These are phyloP conservation scores for Radiomyces spectabilis DNA, from an alignment of 192 early-diverging fungal species.

Conservation along the genomic window DNA sequence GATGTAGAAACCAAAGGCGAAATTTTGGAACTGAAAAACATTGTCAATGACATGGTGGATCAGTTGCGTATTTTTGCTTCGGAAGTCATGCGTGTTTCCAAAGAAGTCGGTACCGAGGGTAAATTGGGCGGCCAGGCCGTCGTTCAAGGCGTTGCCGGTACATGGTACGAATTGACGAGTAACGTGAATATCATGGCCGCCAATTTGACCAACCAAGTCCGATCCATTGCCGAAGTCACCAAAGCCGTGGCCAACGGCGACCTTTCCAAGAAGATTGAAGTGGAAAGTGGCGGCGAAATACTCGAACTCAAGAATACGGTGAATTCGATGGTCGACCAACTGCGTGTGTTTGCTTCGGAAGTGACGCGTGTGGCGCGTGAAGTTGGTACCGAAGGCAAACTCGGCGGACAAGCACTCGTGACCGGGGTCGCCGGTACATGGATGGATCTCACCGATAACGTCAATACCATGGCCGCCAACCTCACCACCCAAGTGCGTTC, in stretches of 20 bases:
- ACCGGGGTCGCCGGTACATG: slow-evolving; percentile 35
- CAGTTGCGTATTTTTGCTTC: too few relatives aligned
- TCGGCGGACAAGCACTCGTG: slow-evolving; percentile 44
- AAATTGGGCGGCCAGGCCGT: too few relatives aligned
- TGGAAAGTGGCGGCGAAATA: slow-evolving; percentile 58
- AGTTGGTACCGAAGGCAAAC: too few relatives aligned
- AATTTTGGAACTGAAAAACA: too few relatives aligned
- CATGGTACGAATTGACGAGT: not conserved
- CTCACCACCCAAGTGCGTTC: slow-evolving; percentile 47
- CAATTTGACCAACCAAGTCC: too few relatives aligned
- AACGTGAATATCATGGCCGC: slow-evolving; percentile 42
- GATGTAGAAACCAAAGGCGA: too few relatives aligned
- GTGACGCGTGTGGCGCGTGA: too few relatives aligned
- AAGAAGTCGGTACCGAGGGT: too few relatives aligned
- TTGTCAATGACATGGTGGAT: too few relatives aligned
- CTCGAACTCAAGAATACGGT: slow-evolving; percentile 63
- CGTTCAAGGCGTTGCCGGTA: too few relatives aligned
- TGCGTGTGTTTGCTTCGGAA: too few relatives aligned
- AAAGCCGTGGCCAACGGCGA: slow-evolving; percentile 47
- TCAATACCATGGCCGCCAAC: slow-evolving; percentile 43
- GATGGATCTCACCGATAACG: slow-evolving; percentile 44
- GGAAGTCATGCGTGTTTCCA: too few relatives aligned
- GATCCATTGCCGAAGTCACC: slow-evolving; percentile 48
- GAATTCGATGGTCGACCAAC: slow-evolving; percentile 69
- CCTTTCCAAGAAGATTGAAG: slow-evolving; percentile 45